Conservation (phyloP, 768 basidiomycete genomes). For the Leucosporidium creatinivorum region DNA sequence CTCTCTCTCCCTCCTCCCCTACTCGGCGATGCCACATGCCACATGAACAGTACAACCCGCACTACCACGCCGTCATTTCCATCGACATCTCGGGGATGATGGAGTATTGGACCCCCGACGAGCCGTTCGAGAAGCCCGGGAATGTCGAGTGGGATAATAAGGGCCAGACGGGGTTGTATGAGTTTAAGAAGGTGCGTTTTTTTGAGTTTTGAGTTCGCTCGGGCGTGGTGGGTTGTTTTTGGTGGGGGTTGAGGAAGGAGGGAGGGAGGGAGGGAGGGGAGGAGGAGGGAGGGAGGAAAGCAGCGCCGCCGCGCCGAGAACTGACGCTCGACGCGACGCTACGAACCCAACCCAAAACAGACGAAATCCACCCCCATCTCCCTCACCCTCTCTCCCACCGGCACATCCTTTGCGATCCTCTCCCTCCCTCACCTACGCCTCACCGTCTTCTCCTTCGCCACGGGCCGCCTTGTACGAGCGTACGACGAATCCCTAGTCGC, state of each 20-base stretch:
- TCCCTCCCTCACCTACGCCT: constrained; percentile 90
- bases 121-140: constrained; percentile 78
- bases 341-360: constrained; percentile 47
- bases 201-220: too few species aligned
- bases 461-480: constrained; percentile 79
- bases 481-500: constrained; percentile 92
- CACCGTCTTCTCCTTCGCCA: constrained; percentile 83
- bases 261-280: too few species aligned
- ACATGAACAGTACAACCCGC: constrained; percentile 73
- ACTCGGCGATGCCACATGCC: too few species aligned
- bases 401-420: constrained; percentile 82
- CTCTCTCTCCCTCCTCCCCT: not conserved
- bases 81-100: constrained; percentile 91
- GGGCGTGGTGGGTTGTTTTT: too few species aligned
- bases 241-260: too few species aligned
- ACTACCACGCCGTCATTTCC: constrained; percentile 83
- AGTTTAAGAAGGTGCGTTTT: constrained; percentile 81
- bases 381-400: constrained; percentile 81
- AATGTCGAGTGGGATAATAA: constrained; percentile 85
- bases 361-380: constrained; percentile 86
- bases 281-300: too few species aligned
- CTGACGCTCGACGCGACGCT: too few species aligned
- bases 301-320: not conserved
- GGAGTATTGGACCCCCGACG: constrained; percentile 87
- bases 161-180: constrained; percentile 84